These are phyloP conservation scores for Cephaloascus albidus DNA, from an alignment of 805 yeast species.

Conservation along the genomic window DNA sequence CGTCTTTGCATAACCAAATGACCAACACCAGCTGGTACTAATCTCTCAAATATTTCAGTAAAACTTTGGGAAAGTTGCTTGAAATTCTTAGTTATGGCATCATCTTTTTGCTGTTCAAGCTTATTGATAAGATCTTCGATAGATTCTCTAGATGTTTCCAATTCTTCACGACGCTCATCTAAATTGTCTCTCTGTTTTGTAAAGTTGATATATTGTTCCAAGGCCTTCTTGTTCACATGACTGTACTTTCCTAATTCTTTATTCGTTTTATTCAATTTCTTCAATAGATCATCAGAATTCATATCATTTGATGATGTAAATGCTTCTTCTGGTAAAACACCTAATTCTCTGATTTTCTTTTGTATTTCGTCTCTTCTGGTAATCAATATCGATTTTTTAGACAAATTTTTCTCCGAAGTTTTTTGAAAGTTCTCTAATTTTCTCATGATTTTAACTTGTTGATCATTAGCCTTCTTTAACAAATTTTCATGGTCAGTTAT, in stretches of 20 bases:
- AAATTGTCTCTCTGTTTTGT: constrained; percentile 65
- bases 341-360: constrained; percentile 68
- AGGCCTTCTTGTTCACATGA: constrained; percentile 83
- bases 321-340: constrained; percentile 86
- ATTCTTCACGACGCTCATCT: constrained; percentile 53
- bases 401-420: constrained; percentile 51
- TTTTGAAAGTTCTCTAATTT: constrained; percentile 55
- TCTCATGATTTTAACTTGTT: constrained; percentile 43
- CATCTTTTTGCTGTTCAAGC: constrained; percentile 69
- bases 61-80: constrained; percentile 68
- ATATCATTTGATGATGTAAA: constrained; percentile 33
- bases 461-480: constrained; percentile 42
- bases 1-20: constrained; percentile 53
- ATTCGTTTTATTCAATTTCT: constrained; percentile 42
- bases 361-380: constrained; percentile 65
- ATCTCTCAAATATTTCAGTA: constrained; percentile 60
- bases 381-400: constrained; percentile 49
- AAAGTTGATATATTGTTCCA: constrained; percentile 72
- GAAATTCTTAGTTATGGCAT: constrained; percentile 75
- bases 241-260: constrained; percentile 51
- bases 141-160: constrained; percentile 60
- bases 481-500: constrained; percentile 24
- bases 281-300: constrained; percentile 43
- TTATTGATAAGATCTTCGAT: constrained; percentile 64
- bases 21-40: constrained; percentile 83